Evolutionary conservation across 2,329 filamentous ascomycete species (phyloP), one percentile per base, ranked within the genome.

Genomic region (Cryphonectria parasitica): DNA sequence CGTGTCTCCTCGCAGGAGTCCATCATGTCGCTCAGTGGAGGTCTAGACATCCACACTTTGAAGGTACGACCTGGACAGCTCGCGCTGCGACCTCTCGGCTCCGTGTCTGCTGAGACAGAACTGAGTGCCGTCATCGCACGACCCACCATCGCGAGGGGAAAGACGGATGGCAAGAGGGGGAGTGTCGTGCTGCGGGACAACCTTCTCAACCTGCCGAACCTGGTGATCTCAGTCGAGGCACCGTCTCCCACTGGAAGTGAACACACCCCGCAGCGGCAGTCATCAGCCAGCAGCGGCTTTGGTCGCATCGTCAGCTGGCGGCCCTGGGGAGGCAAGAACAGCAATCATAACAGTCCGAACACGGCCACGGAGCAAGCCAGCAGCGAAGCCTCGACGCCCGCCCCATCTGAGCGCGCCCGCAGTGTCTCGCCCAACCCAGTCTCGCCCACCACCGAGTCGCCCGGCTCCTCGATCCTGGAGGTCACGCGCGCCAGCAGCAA

Each of bases 31-130:
- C 87, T 97, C 1, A 89, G 91, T 0, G 94, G 94, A 4, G 94
- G 94, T 2, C 91, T 97, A 79, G 95, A 98, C 77, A 97, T 97
- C 65, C 94, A 97, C 78, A 94, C 92, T 0, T 85, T 97, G 5
- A 90, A 91, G 76, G 86, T 87, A 1, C 88, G 92, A 4, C 93
- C 93, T 0, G 93, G 92, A 45, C 93, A 97, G 76, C 86, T 96
- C 71, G 88, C 90, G 31, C 77, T 89, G 72, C 78, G 86, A 66
- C 83, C 84, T 43, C 81, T 87, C 34, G 88, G 86, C 70, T 84
- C 83, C 69, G 83, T 84, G 2, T 82, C 84, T 1, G 86, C 86
- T 54, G 88, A 87, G 49, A 87, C 87, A 2, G 82, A 89, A 34
- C 81, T 90, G 60, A 88, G 87, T 54, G 85, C 86, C n/a, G 83